A percentile compares a stretch with the other conserved stretches of the same genome.
Conservation (phyloP, 1,284 basidiomycete species). For the Erythrobasidium hasegawianum region DNA sequence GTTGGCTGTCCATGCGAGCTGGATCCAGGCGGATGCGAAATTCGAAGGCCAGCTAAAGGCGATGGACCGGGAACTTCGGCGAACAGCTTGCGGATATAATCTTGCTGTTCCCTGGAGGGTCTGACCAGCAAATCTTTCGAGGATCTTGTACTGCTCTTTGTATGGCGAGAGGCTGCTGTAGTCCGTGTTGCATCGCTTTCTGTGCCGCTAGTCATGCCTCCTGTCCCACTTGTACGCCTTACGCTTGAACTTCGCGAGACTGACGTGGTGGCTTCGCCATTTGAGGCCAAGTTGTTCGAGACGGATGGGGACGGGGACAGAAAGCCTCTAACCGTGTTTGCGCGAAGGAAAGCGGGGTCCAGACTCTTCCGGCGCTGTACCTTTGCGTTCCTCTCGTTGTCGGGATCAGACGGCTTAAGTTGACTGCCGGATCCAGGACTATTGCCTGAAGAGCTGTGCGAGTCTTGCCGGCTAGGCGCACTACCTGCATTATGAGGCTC, state of each 20-base stretch:
- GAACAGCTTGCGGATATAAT: constrained; percentile 42
- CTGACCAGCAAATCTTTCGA: constrained; percentile 35
- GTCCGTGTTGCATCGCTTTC: neutral
- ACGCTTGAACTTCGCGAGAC: neutral
- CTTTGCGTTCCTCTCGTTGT: constrained; percentile 8
- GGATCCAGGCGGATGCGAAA: constrained; percentile 39
- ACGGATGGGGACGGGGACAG: neutral
- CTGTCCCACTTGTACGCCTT: neutral
- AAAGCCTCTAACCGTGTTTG: constrained; percentile 4
- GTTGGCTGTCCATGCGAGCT: constrained; percentile 3
- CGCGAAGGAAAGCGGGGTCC: constrained; percentile 8
- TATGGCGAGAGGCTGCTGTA: neutral
- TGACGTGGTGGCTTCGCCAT: neutral
- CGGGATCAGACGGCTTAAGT: neutral
- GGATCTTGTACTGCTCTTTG: neutral
- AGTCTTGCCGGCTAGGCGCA: neutral
- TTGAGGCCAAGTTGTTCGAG: neutral
- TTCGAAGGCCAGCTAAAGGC: constrained; percentile 27
- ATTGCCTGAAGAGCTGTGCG: neutral
- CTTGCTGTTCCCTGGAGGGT: constrained; percentile 41
- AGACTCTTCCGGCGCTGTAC: constrained; percentile 14
- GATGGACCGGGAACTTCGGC: constrained; percentile 41
- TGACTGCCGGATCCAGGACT: neutral
- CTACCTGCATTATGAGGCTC: constrained; percentile 6
- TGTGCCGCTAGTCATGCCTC: neutral